Conservation (phyloP, 2,329 filamentous ascomycete genomes). For the Talaromyces marneffei region DNA sequence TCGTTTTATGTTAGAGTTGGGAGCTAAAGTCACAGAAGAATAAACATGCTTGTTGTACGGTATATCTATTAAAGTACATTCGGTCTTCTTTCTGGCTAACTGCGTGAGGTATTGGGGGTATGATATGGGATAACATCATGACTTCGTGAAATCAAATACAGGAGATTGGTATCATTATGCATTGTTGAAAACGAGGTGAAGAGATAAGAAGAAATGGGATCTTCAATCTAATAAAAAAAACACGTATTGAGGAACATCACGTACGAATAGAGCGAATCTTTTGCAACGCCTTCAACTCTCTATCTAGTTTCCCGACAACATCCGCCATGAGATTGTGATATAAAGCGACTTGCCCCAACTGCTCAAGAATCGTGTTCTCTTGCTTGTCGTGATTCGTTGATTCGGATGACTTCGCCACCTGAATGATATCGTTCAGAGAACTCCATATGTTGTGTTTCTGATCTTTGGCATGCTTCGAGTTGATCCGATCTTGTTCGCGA, state of each 20-base stretch:
- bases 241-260: not conserved
- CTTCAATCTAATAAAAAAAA: not conserved
- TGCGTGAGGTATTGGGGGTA: not conserved
- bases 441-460: not conserved
- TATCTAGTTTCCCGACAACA: conserved; percentile 10
- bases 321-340: conserved; percentile 4
- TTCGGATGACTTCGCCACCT: not conserved
- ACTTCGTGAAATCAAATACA: not conserved
- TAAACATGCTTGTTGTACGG: too few relatives aligned
- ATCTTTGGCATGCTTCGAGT: not conserved
- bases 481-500: conserved; percentile 10
- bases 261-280: conserved; percentile 11
- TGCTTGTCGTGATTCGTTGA: not conserved
- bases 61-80: not conserved
- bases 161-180: not conserved
- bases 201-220: not conserved
- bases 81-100: not conserved
- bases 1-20: too few relatives aligned
- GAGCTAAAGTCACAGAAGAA: too few relatives aligned
- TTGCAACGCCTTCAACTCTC: conserved; percentile 13
- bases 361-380: not conserved
- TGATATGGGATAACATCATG: not conserved
- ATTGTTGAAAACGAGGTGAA: not conserved
- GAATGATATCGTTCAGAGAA: not conserved
- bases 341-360: conserved; percentile 6